Percentiles rank a stretch among this genome's conserved stretches.
Evolutionary conservation across 106 monocot species (phyloP).

Genomic region (Iris macrosiphon): DNA sequence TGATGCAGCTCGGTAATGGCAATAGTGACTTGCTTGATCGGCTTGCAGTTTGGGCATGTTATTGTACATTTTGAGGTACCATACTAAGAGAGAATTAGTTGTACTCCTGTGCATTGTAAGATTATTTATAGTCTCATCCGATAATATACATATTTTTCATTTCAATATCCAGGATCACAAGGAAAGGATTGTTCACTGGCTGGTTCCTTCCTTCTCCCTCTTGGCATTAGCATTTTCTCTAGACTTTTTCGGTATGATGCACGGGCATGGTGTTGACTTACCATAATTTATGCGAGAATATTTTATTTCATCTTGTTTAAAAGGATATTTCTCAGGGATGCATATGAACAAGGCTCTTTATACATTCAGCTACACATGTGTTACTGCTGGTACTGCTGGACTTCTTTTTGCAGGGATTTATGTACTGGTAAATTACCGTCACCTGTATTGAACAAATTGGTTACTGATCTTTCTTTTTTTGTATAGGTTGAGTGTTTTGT

Average conservation of each 20-base stretch:
- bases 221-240: constrained; percentile 48
- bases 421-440: constrained; percentile 68
- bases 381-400: constrained; percentile 71
- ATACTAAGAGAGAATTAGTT: no score
- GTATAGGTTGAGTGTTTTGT: no score
- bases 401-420: constrained; percentile 65
- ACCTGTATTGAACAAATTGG: no score
- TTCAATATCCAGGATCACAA: constrained; percentile 59
- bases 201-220: constrained; percentile 59
- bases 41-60: constrained; percentile 79
- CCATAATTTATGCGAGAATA: no score
- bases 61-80: constrained; percentile 75
- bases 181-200: constrained; percentile 64
- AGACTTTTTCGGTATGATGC: constrained; percentile 58
- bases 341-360: constrained; percentile 86
- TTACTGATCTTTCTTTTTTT: no score
- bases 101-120: no score
- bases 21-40: constrained; percentile 85
- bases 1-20: constrained; percentile 86
- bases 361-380: constrained; percentile 69
- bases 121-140: background rate
- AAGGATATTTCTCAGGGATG: constrained; percentile 60
- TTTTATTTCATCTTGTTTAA: background rate
- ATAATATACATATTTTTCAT: no score
- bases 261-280: no score